Base-by-base conservation (phyloP, 176 grass and related monocot species). In the Cenchrus fungigraminus region DNA sequence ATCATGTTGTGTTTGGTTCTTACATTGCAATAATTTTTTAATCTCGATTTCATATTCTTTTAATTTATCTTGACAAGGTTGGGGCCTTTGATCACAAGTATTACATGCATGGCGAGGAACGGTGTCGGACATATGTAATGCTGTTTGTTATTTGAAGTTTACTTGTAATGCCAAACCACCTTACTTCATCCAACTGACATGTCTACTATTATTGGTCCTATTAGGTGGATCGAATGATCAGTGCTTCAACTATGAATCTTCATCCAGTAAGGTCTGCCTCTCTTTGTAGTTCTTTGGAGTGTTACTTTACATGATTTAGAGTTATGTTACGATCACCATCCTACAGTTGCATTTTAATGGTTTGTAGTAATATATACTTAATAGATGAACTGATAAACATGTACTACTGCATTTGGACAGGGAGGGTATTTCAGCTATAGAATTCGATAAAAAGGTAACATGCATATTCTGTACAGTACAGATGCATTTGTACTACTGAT, bases 371-470 rank as follows among this genome's bases (percentile, higher is more conserved):
- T 11, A 45, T 84, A 8, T 31, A 65, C 32, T 49, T 37, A 31
- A 55, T 83, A 78, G 52, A 84, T 78, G 31, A 6, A 57, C 71
- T 79, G 54, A 28, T 61, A 64, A 78, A 44, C 65, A 76, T 71
- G 12, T 77, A 37, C 54, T 84, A 46, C 32, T 93, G 31, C 85
- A 50, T 79, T 88, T 91, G 89, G 47, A 74, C 87, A 98, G 96
- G 83, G 75, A 88, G 70, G 92, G 87, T 44, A 59, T 95, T 85
- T 90, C 89, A 55, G 92, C 84, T 85, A 72, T 98, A 58, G 96
- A 98, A 71, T 98, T 98, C 76, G 96, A 98, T 74, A 74, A 61
- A 56, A 98, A 98, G 96, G 96, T 98, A 88, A 57, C 55, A 82
- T 32, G 11, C 34, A 59, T 72, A 88, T 84, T 25, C 22, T 37